Evolutionary conservation across 2,329 filamentous ascomycete genomes (phyloP), one percentile per base, ranked within the genome.

Genomic region (Hypoxylon sp.): DNA sequence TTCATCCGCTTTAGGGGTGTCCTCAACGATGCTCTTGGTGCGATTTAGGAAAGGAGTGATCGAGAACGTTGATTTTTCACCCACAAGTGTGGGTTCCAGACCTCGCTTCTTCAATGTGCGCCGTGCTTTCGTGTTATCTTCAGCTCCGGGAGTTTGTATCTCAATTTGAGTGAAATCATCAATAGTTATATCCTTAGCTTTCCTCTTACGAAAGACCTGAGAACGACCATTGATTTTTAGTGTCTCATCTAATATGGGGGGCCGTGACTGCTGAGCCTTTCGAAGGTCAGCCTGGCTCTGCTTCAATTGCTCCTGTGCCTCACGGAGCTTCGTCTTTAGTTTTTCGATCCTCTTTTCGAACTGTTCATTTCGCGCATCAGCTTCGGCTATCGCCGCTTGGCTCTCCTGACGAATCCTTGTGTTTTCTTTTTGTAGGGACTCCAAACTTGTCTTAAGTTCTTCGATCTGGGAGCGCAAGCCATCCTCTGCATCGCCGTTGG

Each of bases 11-110:
- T 74, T 70, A 3, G 71, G 68, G 50, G 70, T 69, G 19, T 77
- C 74, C 53, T 91, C 82, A 70, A 84, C 90, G 67, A 85, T 77
- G 4, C 79, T 84, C 79, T 86, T 89, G 26, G 88, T 91, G 55
- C 91, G 89, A 79, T 94, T 97, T 68, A 98, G 84, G 83, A 97
- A 98, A 0, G 95, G 95, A 0, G 95, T 98, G 71, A 98, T 94
- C 3, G 94, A 97, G 80, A 98, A 98, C 2, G 87, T 90, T 0
- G 94, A 98, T 80, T 97, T 98, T 76, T 97, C 93, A 31, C 92
- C 94, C 4, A 92, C 83, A 61, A 89, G 81, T 1, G 87, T 85
- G 39, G 88, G 86, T 19, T 89, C 87, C 29, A 83, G 79, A 52
- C 83, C 85, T 61, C 85, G 83, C 77, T 89, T 90, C 79, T 90